A percentile compares a stretch with the other conserved stretches of the same genome.
Conservation (phyloP, 306 rosid genomes). For the Ammopiptanthus mongolicus region DNA sequence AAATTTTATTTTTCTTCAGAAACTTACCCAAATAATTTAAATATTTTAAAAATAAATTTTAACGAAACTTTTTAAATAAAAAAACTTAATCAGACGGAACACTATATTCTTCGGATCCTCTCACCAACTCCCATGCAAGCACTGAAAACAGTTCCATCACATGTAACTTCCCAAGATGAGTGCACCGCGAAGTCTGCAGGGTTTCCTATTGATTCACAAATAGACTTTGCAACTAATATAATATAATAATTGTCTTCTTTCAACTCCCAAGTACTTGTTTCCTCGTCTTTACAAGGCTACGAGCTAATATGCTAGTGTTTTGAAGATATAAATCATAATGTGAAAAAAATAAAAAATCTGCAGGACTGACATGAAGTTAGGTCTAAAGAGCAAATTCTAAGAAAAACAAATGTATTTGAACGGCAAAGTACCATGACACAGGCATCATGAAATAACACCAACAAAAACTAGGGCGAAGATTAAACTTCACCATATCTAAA, state of each 20-base stretch:
- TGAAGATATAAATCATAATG: not conserved
- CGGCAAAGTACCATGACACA: slow-evolving; percentile 2
- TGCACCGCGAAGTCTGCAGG: not conserved
- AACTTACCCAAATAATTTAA: too few species aligned
- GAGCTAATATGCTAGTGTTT: too few species aligned
- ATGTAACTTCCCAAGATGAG: not conserved
- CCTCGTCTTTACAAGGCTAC: not conserved
- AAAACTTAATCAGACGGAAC: too few species aligned
- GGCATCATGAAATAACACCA: not conserved
- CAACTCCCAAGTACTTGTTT: not conserved
- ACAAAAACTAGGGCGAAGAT: slow-evolving; percentile 23
- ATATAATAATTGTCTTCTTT: not conserved
- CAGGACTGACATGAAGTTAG: too few species aligned
- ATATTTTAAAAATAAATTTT: too few species aligned
- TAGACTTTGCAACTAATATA: not conserved
- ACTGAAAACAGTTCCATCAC: not conserved
- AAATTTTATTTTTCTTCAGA: too few species aligned
- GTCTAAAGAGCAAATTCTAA: too few species aligned
- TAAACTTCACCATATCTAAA: slow-evolving; percentile 11
- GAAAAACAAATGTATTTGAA: not conserved
- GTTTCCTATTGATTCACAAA: not conserved
- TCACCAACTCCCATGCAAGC: not conserved
- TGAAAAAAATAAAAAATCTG: not conserved
- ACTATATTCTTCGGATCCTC: too few species aligned
- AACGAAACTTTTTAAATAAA: too few species aligned